Percentiles rank a stretch among this genome's conserved stretches.
phyloP scores from a whole-genome alignment of 2,329 filamentous ascomycete species.

The Aspergillus aculeatinus region DNA sequence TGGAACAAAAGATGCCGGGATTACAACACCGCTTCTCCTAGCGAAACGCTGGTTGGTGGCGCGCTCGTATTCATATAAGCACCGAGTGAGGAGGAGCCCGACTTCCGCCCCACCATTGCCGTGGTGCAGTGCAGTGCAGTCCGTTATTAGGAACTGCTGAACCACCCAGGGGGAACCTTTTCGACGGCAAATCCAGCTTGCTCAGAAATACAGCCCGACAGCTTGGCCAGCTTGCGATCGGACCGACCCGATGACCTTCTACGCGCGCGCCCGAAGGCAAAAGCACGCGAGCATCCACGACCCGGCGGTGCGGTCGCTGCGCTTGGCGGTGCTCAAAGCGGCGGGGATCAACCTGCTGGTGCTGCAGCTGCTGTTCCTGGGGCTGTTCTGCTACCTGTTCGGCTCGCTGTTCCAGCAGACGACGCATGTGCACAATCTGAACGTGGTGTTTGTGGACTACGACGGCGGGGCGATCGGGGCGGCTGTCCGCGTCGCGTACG shows the following conservation, averaged over 20 bases:
- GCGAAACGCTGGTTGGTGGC: neutral
- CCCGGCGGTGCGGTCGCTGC: constrained; percentile 7
- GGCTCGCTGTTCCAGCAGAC: constrained; percentile 38
- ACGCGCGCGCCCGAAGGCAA: constrained; percentile 2
- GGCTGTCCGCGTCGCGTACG: constrained; percentile 34
- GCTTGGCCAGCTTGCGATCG: neutral
- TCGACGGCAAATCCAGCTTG: neutral
- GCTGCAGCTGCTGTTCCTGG: constrained; percentile 40
- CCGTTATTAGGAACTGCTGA: neutral
- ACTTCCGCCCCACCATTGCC: neutral
- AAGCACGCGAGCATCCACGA: constrained; percentile 7
- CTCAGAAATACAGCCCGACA: neutral
- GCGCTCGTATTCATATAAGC: neutral
- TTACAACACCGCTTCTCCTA: neutral
- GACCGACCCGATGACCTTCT: constrained; percentile 1
- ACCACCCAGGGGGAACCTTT: neutral
- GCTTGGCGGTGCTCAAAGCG: constrained; percentile 17
- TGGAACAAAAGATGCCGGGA: too few relatives aligned
- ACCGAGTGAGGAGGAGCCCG: neutral
- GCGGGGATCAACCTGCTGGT: constrained; percentile 30
- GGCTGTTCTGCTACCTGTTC: constrained; percentile 38
- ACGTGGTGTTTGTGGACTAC: constrained; percentile 41
- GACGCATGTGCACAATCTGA: constrained; percentile 34
- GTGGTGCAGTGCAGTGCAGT: neutral
- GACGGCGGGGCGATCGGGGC: constrained; percentile 37